Conservation (phyloP, 257 asterid species). For the Lycium ferocissimum region DNA sequence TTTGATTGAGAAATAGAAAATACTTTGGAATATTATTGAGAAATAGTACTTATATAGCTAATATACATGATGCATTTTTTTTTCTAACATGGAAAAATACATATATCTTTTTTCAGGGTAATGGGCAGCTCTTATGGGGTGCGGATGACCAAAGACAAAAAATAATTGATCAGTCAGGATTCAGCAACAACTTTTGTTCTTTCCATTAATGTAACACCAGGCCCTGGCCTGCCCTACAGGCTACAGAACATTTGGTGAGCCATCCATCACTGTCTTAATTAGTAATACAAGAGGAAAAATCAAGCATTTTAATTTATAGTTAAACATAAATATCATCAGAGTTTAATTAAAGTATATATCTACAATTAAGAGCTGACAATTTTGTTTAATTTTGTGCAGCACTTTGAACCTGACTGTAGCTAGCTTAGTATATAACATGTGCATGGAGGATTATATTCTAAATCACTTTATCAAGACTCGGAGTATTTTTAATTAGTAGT, state of each 20-base stretch:
- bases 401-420: background rate
- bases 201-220: conserved; percentile 51
- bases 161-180: conserved; percentile 54
- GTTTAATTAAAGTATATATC: background rate
- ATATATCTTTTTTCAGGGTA: conserved; percentile 58
- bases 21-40: background rate
- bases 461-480: conserved; percentile 25
- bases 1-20: background rate
- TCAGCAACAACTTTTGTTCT: conserved; percentile 61
- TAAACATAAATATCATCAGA: background rate
- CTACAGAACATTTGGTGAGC: conserved; percentile 55
- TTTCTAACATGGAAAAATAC: conserved; percentile 15
- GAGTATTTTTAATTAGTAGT: background rate
- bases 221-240: conserved; percentile 27
- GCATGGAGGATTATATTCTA: background rate
- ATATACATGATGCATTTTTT: background rate
- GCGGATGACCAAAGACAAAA: conserved; percentile 68
- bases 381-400: background rate
- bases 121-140: conserved; percentile 67
- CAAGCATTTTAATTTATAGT: background rate
- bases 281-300: background rate
- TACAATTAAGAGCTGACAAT: background rate
- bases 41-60: background rate
- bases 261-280: conserved; percentile 46
- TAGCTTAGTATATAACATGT: conserved; percentile 27